Evolutionary conservation across 2,329 filamentous ascomycete species (phyloP).

Genomic region (Kalaharituber pfeilii): DNA sequence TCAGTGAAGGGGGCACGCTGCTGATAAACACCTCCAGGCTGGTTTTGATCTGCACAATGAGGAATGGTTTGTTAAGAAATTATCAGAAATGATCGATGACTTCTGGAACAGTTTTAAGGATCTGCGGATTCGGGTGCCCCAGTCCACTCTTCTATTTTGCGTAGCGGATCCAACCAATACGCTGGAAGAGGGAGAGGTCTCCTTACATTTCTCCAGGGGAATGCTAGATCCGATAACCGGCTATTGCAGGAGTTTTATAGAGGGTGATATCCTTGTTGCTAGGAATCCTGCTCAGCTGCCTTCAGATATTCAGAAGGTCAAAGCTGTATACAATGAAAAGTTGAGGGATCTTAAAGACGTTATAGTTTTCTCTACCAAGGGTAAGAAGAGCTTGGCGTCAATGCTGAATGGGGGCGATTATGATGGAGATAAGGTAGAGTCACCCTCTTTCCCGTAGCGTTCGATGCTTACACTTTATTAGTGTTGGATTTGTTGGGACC

Average conservation of each 20-base stretch:
- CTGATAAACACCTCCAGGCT: conserved; percentile 20
- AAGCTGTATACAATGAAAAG: conserved; percentile 34
- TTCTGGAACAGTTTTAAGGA: conserved; percentile 39
- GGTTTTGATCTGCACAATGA: conserved; percentile 41
- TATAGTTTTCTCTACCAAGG: conserved; percentile 54
- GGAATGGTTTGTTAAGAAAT: conserved; percentile 34
- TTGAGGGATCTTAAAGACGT: conserved; percentile 58
- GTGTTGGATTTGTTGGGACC: conserved; percentile 61
- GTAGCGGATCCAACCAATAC: conserved; percentile 47
- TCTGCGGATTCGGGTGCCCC: conserved; percentile 42
- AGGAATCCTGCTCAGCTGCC: conserved; percentile 51
- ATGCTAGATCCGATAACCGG: conserved; percentile 39
- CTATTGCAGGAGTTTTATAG: conserved; percentile 37
- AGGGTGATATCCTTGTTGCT: conserved; percentile 48
- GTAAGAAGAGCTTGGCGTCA: conserved; percentile 45
- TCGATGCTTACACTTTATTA: background rate
- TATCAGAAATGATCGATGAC: conserved; percentile 33
- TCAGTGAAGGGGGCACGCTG: background rate
- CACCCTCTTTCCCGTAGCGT: background rate
- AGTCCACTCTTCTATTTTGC: conserved; percentile 47
- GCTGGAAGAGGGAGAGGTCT: conserved; percentile 45
- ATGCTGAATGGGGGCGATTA: conserved; percentile 66
- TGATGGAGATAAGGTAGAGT: conserved; percentile 47
- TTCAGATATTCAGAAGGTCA: conserved; percentile 56
- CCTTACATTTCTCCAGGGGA: conserved; percentile 26